Conservation (phyloP, 129 eudicot genomes). For the Chrysanthemum lavandulifolium region DNA sequence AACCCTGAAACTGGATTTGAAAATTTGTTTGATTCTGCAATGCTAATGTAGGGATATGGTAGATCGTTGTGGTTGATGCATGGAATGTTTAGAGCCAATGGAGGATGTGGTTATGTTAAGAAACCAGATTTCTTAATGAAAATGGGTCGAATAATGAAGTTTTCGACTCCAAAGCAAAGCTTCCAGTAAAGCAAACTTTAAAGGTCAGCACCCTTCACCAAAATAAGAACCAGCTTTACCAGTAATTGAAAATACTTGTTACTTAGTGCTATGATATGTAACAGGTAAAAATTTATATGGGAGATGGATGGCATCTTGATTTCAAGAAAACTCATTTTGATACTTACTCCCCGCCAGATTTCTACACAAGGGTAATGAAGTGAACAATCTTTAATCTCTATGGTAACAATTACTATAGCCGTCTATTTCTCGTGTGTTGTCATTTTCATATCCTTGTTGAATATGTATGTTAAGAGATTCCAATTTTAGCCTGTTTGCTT, state of each 20-base stretch:
- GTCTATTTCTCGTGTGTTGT: too few relatives aligned
- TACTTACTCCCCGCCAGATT: slow-evolving; percentile 85
- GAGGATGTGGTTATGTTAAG: slow-evolving; percentile 88
- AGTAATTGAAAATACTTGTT: too few relatives aligned
- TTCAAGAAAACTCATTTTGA: slow-evolving; percentile 89
- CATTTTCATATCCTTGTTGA: not conserved
- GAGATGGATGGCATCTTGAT: slow-evolving; percentile 96
- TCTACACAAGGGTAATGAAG: slow-evolving; percentile 72
- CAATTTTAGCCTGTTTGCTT: too few relatives aligned
- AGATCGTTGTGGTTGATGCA: slow-evolving; percentile 92
- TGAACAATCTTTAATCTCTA: too few relatives aligned
- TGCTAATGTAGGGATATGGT: slow-evolving; percentile 74
- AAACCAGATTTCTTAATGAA: slow-evolving; percentile 74
- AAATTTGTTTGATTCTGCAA: not conserved
- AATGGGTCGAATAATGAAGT: slow-evolving; percentile 42
- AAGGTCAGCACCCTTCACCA: slow-evolving; percentile 42
- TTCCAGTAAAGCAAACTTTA: slow-evolving; percentile 52
- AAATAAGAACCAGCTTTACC: not conserved
- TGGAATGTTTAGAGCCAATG: slow-evolving; percentile 86
- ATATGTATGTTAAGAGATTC: not conserved
- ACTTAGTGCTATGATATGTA: not conserved
- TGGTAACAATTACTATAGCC: too few relatives aligned
- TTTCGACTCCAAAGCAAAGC: slow-evolving; percentile 59
- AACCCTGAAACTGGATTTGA: not conserved
- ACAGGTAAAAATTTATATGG: slow-evolving; percentile 87